A percentile compares a stretch with the other conserved stretches of the same genome.
phyloP scores from a whole-genome alignment of 306 rosid genomes.

The Quercus robur region DNA sequence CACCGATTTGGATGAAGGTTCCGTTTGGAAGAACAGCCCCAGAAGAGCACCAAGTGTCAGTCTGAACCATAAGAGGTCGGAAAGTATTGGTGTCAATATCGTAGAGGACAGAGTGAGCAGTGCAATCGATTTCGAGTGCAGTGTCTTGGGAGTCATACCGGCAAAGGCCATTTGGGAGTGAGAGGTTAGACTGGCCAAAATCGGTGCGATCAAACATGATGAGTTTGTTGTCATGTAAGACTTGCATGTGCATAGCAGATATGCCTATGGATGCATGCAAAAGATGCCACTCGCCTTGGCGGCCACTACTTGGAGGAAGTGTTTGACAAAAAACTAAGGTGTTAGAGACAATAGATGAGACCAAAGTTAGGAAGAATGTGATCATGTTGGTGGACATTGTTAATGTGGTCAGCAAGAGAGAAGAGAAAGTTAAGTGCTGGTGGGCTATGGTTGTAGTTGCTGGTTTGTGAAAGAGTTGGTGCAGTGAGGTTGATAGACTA shows the following conservation, averaged over 20 bases:
- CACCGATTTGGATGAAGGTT: conserved; percentile 74
- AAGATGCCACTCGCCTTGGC: conserved; percentile 62
- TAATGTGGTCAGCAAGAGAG: neutral
- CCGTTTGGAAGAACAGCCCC: conserved; percentile 69
- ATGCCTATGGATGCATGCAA: conserved; percentile 58
- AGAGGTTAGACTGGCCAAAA: conserved; percentile 63
- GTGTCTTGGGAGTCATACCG: conserved; percentile 33
- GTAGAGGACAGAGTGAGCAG: conserved; percentile 76
- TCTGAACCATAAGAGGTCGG: conserved; percentile 53
- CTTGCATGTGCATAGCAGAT: conserved; percentile 92
- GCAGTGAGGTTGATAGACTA: conserved; percentile 2
- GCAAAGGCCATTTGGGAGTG: conserved; percentile 41
- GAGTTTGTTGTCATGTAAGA: conserved; percentile 48
- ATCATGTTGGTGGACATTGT: conserved; percentile 5
- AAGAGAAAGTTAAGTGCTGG: conserved; percentile 22
- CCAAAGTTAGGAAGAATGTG: conserved; percentile 15
- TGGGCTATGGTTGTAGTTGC: conserved; percentile 25
- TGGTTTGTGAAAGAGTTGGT: conserved; percentile 18
- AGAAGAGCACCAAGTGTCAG: conserved; percentile 87
- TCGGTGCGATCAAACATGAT: conserved; percentile 72
- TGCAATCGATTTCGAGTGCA: conserved; percentile 52
- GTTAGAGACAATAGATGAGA: neutral
- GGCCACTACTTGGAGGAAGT: neutral
- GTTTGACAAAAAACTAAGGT: conserved; percentile 7
- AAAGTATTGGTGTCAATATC: conserved; percentile 45